A percentile compares a stretch with the other conserved stretches of the same genome.
phyloP scores from a whole-genome alignment of 768 basidiomycete species.

The Holtermanniella nyarrowii region DNA sequence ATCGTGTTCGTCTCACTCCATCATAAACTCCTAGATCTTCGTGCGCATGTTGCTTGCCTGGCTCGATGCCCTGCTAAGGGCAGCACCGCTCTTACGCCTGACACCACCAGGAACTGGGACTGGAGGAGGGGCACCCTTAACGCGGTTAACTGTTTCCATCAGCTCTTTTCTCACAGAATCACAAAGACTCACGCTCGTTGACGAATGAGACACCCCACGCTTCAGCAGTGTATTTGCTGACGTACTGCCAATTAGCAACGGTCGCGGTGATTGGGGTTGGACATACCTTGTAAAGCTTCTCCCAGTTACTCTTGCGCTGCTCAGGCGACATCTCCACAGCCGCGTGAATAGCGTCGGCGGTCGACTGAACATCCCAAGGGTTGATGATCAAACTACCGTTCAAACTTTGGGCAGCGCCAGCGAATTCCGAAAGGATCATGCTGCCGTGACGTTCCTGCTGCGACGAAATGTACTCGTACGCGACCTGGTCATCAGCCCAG shows the following conservation, averaged over 20 bases:
- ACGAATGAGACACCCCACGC: conserved; percentile 40
- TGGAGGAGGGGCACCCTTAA: conserved; percentile 21
- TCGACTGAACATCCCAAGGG: conserved; percentile 92
- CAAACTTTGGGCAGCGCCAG: conserved; percentile 88
- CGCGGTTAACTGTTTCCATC: conserved; percentile 16
- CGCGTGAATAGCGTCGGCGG: conserved; percentile 92
- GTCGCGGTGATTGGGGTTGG: background rate
- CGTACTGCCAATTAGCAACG: conserved; percentile 24
- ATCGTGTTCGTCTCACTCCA: background rate
- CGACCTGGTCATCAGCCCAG: conserved; percentile 54
- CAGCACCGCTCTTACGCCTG: conserved; percentile 20
- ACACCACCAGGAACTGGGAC: conserved; percentile 18
- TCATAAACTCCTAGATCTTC: background rate
- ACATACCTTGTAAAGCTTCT: conserved; percentile 76
- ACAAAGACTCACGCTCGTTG: conserved; percentile 30
- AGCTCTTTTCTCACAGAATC: background rate
- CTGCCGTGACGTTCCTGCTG: conserved; percentile 87
- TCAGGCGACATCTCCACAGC: conserved; percentile 80
- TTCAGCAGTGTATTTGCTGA: conserved; percentile 40
- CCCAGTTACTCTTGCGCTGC: conserved; percentile 79
- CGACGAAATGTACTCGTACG: conserved; percentile 95
- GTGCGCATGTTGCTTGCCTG: conserved; percentile 19
- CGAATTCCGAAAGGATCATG: conserved; percentile 97
- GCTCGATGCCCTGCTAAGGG: conserved; percentile 17
- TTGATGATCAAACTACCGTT: conserved; percentile 96